Percentiles rank a stretch among this genome's conserved stretches.
Evolutionary conservation across 768 basidiomycete genomes (phyloP).

Genomic region (Trametes cingulata): DNA sequence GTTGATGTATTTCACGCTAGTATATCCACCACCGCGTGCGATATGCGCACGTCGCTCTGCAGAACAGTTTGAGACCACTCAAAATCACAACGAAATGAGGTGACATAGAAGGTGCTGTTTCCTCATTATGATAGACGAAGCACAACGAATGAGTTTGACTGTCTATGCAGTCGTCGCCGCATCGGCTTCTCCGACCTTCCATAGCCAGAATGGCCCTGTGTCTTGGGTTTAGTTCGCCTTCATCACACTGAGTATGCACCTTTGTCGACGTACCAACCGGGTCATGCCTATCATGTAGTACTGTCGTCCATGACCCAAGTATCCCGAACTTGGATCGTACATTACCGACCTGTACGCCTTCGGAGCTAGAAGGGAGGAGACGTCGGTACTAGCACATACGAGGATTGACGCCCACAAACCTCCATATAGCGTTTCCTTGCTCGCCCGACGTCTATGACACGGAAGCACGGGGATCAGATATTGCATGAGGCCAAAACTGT

Average conservation of each 20-base stretch:
- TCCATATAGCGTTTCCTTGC: conserved; percentile 54
- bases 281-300: conserved; percentile 47
- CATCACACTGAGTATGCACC: background rate
- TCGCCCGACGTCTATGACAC: conserved; percentile 42
- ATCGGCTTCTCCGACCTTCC: conserved; percentile 20
- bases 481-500: background rate
- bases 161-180: background rate
- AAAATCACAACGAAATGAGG: too few species aligned
- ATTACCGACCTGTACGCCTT: conserved; percentile 62
- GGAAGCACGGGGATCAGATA: too few species aligned
- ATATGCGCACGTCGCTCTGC: too few species aligned
- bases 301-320: conserved; percentile 54
- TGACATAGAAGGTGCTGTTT: too few species aligned
- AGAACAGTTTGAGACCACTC: too few species aligned
- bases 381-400: background rate
- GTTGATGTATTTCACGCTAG: too few species aligned
- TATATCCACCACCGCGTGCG: too few species aligned
- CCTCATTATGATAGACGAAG: too few species aligned
- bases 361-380: conserved; percentile 43
- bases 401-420: conserved; percentile 36
- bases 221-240: background rate
- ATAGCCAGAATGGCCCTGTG: conserved; percentile 35
- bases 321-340: conserved; percentile 60
- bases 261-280: conserved; percentile 42
- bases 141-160: too few species aligned